phyloP scores from a whole-genome alignment of 228 moss, liverwort and hornwort species.

The Sphagnum magellanicum region DNA sequence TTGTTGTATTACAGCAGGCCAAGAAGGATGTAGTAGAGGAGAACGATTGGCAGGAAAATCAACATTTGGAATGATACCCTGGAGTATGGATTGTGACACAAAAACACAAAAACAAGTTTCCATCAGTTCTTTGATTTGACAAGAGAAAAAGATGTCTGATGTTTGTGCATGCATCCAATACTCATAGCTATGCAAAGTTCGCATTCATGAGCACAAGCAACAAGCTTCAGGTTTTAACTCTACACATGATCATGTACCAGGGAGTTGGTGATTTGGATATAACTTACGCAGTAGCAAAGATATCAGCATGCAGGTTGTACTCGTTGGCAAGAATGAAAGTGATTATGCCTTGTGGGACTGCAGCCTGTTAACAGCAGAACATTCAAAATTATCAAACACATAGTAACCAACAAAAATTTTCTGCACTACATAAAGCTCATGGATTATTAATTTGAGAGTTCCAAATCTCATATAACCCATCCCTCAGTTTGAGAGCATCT shows the following conservation, averaged over 20 bases:
- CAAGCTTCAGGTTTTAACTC: neutral
- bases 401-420: neutral
- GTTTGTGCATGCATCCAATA: neutral
- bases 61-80: constrained; percentile 75
- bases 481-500: neutral
- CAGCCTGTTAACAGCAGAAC: constrained; percentile 26
- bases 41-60: constrained; percentile 65
- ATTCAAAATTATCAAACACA: neutral
- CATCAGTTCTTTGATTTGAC: neutral
- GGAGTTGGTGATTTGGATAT: neutral
- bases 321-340: constrained; percentile 61
- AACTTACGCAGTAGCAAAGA: constrained; percentile 70
- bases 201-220: neutral
- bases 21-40: constrained; percentile 46
- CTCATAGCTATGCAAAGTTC: neutral
- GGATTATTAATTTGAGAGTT: neutral
- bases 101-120: neutral
- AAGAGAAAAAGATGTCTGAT: neutral
- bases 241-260: neutral
- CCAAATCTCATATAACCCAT: neutral
- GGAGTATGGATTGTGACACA: neutral
- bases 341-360: constrained; percentile 57
- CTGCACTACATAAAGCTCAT: neutral
- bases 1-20: constrained; percentile 10
- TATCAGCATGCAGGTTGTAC: constrained; percentile 40